A percentile compares a stretch with the other conserved stretches of the same genome.
phyloP scores from a whole-genome alignment of 2,329 filamentous ascomycete species.

The Sporothrix variecibatus region DNA sequence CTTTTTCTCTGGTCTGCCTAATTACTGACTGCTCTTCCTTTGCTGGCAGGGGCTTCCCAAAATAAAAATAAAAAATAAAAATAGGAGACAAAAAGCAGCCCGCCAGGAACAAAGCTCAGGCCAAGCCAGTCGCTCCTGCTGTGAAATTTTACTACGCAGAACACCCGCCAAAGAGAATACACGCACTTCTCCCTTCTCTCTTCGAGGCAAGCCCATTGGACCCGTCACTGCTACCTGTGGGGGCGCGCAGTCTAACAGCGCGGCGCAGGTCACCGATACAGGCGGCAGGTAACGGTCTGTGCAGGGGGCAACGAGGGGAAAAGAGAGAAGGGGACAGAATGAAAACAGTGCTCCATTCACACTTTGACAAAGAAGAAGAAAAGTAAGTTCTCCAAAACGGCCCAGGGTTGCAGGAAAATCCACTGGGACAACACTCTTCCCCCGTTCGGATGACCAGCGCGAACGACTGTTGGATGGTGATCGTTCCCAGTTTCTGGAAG shows the following conservation, averaged over 20 bases:
- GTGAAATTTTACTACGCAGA: neutral
- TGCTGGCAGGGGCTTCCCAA: neutral
- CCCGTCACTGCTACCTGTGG: slow-evolving; percentile 26
- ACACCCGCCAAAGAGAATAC: neutral
- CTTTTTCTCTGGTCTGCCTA: slow-evolving; percentile 5
- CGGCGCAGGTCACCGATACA: slow-evolving; percentile 27
- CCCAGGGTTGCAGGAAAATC: slow-evolving; percentile 13
- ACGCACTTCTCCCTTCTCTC: neutral
- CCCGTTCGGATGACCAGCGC: slow-evolving; percentile 11
- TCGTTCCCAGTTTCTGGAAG: neutral
- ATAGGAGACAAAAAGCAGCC: slow-evolving; percentile 19
- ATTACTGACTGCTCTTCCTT: neutral
- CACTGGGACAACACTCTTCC: slow-evolving; percentile 9
- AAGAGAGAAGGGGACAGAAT: neutral
- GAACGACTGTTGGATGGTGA: neutral
- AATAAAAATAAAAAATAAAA: neutral
- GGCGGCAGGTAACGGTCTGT: neutral
- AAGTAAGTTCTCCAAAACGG: neutral
- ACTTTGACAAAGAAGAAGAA: neutral
- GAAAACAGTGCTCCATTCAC: slow-evolving; percentile 10
- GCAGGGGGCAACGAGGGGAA: slow-evolving; percentile 19
- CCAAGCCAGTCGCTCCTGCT: slow-evolving; percentile 10
- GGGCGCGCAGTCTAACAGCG: slow-evolving; percentile 8
- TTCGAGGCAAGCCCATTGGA: slow-evolving; percentile 20
- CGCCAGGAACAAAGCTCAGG: neutral